Percentiles rank a stretch among this genome's conserved stretches.
Evolutionary conservation across 2,329 filamentous ascomycete species (phyloP).

Genomic region (Arthrobotrys entomopaga): DNA sequence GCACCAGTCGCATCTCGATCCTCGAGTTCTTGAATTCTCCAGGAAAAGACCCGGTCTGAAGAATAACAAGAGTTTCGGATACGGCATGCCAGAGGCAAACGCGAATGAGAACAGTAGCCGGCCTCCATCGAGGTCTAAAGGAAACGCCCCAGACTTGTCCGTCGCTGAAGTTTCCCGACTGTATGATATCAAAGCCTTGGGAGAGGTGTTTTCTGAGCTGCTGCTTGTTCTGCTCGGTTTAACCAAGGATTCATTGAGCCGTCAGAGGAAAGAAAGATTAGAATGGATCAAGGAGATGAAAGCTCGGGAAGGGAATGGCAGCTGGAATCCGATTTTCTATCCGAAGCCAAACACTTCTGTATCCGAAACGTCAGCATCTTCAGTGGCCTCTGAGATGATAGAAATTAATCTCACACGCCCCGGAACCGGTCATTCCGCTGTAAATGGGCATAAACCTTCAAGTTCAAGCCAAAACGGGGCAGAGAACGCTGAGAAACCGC

Average conservation of each 20-base stretch:
- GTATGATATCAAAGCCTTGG: conserved; percentile 44
- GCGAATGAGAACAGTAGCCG: conserved; percentile 20
- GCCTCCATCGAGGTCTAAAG: conserved; percentile 36
- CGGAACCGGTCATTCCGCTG: conserved; percentile 33
- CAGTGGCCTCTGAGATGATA: conserved; percentile 41
- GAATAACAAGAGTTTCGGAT: conserved; percentile 47
- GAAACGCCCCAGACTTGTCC: conserved; percentile 15
- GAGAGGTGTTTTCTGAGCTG: conserved; percentile 38
- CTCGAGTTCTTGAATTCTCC: conserved; percentile 29
- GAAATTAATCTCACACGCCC: conserved; percentile 47
- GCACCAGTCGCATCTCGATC: conserved; percentile 38
- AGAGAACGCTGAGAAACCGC: conserved; percentile 22
- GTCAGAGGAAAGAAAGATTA: conserved; percentile 48
- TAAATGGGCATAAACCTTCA: conserved; percentile 31
- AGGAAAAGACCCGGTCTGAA: conserved; percentile 43
- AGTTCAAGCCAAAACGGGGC: conserved; percentile 9
- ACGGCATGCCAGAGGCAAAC: conserved; percentile 35
- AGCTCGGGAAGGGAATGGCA: conserved; percentile 41
- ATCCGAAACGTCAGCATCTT: conserved; percentile 42
- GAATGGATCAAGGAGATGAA: conserved; percentile 51
- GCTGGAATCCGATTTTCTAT: conserved; percentile 47
- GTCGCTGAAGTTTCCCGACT: conserved; percentile 32
- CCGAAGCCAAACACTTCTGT: conserved; percentile 33
- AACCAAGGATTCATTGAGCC: conserved; percentile 35
- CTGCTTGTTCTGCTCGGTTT: conserved; percentile 44